phyloP scores from a whole-genome alignment of 345 rosid genomes.

The Arabis alpina region DNA sequence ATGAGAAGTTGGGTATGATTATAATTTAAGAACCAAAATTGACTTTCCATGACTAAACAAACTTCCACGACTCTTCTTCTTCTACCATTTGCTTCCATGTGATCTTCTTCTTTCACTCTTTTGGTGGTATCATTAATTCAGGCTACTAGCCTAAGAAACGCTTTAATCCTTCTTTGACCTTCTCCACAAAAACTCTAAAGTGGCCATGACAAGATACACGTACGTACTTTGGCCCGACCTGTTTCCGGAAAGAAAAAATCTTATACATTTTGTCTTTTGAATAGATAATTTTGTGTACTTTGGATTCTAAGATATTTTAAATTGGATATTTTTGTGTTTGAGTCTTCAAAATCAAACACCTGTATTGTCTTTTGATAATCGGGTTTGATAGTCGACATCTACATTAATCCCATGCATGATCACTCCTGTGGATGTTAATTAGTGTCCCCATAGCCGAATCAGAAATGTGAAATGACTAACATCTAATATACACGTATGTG shows the following conservation, averaged over 20 bases:
- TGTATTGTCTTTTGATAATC: too few species aligned
- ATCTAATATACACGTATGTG: too few species aligned
- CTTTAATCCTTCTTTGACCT: slow-evolving; percentile 32
- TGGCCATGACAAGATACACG: slow-evolving; percentile 2
- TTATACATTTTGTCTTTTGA: slow-evolving; percentile 11
- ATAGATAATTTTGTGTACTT: slow-evolving; percentile 23
- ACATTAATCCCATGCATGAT: too few species aligned
- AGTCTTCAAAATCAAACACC: too few species aligned
- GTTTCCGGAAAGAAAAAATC: slow-evolving; percentile 4
- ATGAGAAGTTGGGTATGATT: slow-evolving; percentile 40
- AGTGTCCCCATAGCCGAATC: too few species aligned
- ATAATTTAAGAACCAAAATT: slow-evolving; percentile 26
- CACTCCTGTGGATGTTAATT: too few species aligned
- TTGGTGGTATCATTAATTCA: slow-evolving; percentile 25
- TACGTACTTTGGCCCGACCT: slow-evolving; percentile 39
- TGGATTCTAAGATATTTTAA: slow-evolving; percentile 16
- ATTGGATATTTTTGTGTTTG: slow-evolving; percentile 3
- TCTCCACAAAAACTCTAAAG: slow-evolving; percentile 19
- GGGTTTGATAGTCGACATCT: too few species aligned
- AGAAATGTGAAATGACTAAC: too few species aligned
- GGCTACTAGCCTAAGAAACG: slow-evolving; percentile 13
- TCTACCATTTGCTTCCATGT: slow-evolving; percentile 29
- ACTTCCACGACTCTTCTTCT: slow-evolving; percentile 42
- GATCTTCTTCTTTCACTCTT: slow-evolving; percentile 41
- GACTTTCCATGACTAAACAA: slow-evolving; percentile 39